These are phyloP conservation scores for Gomphus sp. DNA, from an alignment of 1,284 basidiomycete species.

Conservation along the genomic window DNA sequence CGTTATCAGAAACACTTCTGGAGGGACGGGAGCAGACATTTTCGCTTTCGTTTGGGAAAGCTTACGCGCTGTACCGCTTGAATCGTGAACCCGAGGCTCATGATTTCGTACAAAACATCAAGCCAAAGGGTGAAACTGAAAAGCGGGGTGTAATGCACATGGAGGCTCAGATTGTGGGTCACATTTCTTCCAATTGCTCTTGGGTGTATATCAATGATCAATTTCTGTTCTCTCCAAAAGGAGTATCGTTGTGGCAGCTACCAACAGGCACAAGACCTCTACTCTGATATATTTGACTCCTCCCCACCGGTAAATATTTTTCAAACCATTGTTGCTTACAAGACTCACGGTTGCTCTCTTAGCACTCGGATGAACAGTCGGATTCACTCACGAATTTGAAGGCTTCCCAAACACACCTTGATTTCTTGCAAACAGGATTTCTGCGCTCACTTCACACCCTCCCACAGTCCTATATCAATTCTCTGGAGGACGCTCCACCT, in stretches of 20 bases:
- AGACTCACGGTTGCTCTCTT: not conserved
- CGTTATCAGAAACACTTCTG: conserved; percentile 31
- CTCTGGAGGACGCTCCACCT: conserved; percentile 54
- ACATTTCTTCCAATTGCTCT: not conserved
- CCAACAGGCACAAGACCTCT: conserved; percentile 61
- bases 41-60: conserved; percentile 49
- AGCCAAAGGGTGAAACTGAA: conserved; percentile 30
- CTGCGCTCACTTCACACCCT: conserved; percentile 52
- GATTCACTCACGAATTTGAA: conserved; percentile 79
- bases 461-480: conserved; percentile 36
- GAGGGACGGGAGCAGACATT: not conserved
- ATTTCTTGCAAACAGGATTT: conserved; percentile 69
- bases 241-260: conserved; percentile 72
- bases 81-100: conserved; percentile 63
- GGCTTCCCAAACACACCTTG: conserved; percentile 69
- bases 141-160: conserved; percentile 67
- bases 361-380: conserved; percentile 80
- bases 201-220: not conserved
- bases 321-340: not conserved
- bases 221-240: conserved; percentile 27
- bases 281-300: conserved; percentile 69
- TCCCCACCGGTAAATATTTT: conserved; percentile 52
- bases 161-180: conserved; percentile 74
- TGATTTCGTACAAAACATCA: conserved; percentile 41
- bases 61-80: conserved; percentile 75